Evolutionary conservation across 2,329 filamentous ascomycete species (phyloP), one percentile per base, ranked within the genome.

Genomic region (Apiospora koreana): DNA sequence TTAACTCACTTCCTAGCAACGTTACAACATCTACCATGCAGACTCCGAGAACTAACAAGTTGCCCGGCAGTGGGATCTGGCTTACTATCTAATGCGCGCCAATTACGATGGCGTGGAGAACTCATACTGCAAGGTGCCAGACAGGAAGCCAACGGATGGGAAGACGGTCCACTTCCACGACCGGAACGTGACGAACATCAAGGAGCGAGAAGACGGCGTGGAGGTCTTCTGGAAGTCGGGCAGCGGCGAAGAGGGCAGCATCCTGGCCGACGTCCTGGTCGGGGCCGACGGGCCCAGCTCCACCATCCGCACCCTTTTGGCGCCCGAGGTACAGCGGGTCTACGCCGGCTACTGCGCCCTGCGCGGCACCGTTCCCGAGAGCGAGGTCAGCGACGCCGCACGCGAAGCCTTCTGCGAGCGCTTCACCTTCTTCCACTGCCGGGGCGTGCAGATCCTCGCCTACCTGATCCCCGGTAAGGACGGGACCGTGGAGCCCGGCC

Each of bases 271-370:
- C 72, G 74, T 83, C 16, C 75, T 85, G 10, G 76, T 86, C 68
- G 84, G 79, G 6, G 83, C 84, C 12, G 84, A 86, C 73, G 84
- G 84, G 3, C 79, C 81, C 3, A 79, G 77, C 73, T 83, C 81
- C n/a, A 79, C 77, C 8, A 70, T 83, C n/a, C 79, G 81, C 54
- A 76, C 74, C 23, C 70, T 81, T 23, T 76, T 82, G 6, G 71
- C 76, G 4, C 78, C 79, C 2, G 66, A 70, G 8, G 73, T 78
- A 0, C 69, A 80, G 71, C 75, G 80, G 1, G 77, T 68, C 18
- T 82, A 81, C 70, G 77, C 79, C 9, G 82, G 83, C 6, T 84
- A 85, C 75, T 81, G 81, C 70, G 81, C 81, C 2, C 79, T 83
- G 35, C 76, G 84, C 12, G 84, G 83, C 1, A 84, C 81, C 0